A percentile compares a stretch with the other conserved stretches of the same genome.
These are phyloP conservation scores for Beauveria varroae DNA, from an alignment of 2,329 filamentous ascomycete species.

Conservation along the genomic window DNA sequence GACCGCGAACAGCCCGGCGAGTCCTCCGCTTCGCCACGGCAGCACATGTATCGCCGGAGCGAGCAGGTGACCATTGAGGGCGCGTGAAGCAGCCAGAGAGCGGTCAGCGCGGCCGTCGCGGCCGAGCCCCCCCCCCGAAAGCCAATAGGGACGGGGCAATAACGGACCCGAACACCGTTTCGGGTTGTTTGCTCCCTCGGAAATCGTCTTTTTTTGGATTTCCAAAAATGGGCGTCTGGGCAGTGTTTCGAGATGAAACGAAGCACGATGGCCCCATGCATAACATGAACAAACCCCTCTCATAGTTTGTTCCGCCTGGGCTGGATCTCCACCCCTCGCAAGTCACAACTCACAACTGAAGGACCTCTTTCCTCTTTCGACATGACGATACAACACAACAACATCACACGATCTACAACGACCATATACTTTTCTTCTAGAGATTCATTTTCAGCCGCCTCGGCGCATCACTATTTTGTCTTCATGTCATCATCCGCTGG, in stretches of 20 bases:
- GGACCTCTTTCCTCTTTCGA: not conserved
- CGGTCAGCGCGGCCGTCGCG: not conserved
- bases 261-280: not conserved
- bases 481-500: conserved; percentile 2
- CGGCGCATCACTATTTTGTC: not conserved
- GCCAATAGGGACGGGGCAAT: not conserved
- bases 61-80: conserved; percentile 46
- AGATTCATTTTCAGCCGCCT: not conserved
- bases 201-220: not conserved
- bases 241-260: conserved; percentile 11
- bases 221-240: not conserved
- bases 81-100: conserved; percentile 21
- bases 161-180: not conserved
- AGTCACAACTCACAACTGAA: not conserved
- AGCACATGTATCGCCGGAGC: conserved; percentile 40
- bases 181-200: not conserved
- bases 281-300: not conserved
- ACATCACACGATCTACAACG: not conserved
- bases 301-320: not conserved
- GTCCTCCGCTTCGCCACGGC: conserved; percentile 20
- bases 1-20: conserved; percentile 9
- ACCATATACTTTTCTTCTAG: not conserved
- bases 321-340: not conserved
- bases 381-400: not conserved
- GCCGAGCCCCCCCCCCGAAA: not conserved